Evolutionary conservation across 106 monocot species (phyloP), one percentile per base, ranked within the genome.

Genomic region (Acorus gramineus): DNA sequence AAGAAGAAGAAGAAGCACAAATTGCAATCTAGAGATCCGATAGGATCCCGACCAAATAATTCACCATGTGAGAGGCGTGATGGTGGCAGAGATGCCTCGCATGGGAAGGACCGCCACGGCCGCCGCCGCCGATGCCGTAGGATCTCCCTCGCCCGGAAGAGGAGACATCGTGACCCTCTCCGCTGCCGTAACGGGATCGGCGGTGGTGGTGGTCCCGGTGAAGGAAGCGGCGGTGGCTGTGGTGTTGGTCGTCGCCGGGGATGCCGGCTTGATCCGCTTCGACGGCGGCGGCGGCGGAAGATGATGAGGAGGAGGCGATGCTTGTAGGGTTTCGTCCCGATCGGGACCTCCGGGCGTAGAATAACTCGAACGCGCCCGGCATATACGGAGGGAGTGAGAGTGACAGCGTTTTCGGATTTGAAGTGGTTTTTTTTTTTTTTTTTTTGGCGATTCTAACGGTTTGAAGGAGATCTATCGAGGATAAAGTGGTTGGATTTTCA

Each of bases 351-450:
- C 69, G 57, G 42, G 5, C 3, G 28, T 46, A 50, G 3, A 69
- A 8, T 47, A 69, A 6, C 28, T 45, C 42, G 42, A 49, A 50
- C 10, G 59, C 69, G 47, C 56, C 52, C 14, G 59, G 58, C 69
- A 69, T 69, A 13, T 28, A 28, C 28, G 1, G 28, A 28, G 28
- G 28, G 28, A 28, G 28, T 28, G 0, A 28, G 28, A 28, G 28
- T 28, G 28, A 28, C 28, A 28, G 28, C 1, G 28, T 28, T 28
- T 28, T 28, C 1, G 28, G 28, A 28, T 28, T 28, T n/a, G n/a
- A 28, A 28, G 28, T 28, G 28, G 1, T 28, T 28, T 28, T 28
- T 28, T 28, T 28, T 28, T 1, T 28, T 28, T 28, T 28, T 28
- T 1, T 28, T 28, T 28, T 28, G n/a, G n/a, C n/a, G n/a, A n/a